Evolutionary conservation across 176 grass and related monocot species (phyloP), one percentile per base, ranked within the genome.

Genomic region (Juncus inflexus): DNA sequence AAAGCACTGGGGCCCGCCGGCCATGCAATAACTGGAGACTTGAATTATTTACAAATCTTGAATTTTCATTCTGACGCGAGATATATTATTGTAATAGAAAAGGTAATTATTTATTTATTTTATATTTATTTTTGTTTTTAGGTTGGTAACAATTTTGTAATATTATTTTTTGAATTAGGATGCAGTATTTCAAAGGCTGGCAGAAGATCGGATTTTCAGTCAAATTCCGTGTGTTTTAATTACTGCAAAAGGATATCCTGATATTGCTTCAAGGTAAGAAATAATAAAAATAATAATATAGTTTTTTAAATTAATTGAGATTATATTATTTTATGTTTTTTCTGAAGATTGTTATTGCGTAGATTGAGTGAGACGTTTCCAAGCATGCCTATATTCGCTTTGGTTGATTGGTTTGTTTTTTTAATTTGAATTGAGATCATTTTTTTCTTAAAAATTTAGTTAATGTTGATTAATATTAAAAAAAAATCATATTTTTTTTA

Each of bases 241-340:
- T 63, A 97, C 92, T 36, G 87, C 82, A 63, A 97, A 97, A 82
- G 92, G 92, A 70, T 97, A 91, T 84, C 92, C 92, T 89, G 92
- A 91, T 75, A 78, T 97, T 36, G 92, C 92, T 6, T 83, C 92
- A 50, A 97, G 92, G 92, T 97, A 74, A 38, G 15, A 14, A 42
- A 52, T 42, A 64, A 38, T 9, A 62, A 37, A 74, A 52, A 58
- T 60, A 7, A 59, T 60, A 56, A 37, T 79, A 15, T 62, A 55
- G 6, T 7, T 36, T 47, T 65, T 58, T 61, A 16, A 35, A 9
- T 7, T 8, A 38, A 68, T 77, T 8, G 50, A 49, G 76, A 52
- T 35, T 76, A 40, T 58, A 9, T 47, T 5, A 47, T 47, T 47
- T 47, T 28, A 28, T 47, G 43, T 47, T 47, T 6, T 47, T 47